Conservation (phyloP, 225 moss, liverwort and hornwort genomes). For the Straminergon stramineum region DNA sequence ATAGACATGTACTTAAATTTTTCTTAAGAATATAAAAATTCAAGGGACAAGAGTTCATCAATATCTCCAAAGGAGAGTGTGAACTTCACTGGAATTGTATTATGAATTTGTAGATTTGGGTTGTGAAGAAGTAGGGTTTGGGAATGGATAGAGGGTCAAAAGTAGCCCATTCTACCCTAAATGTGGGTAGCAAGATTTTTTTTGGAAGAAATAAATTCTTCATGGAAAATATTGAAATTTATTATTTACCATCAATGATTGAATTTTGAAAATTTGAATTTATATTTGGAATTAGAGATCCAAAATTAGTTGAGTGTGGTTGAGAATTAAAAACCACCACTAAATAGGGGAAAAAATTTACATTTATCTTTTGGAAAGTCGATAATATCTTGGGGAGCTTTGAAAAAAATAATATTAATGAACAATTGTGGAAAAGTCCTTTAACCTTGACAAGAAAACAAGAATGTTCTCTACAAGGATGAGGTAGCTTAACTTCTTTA, state of each 20-base stretch:
- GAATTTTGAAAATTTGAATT: neutral
- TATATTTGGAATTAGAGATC: fast-evolving
- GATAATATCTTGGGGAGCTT: too few relatives aligned
- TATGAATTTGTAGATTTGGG: neutral
- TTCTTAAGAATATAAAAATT: neutral
- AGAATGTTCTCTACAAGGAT: neutral
- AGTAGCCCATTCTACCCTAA: neutral
- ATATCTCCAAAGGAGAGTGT: fast-evolving
- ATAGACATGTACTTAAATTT: neutral
- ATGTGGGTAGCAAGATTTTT: too few relatives aligned
- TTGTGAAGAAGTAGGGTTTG: neutral
- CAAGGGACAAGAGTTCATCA: neutral
- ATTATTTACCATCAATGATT: neutral
- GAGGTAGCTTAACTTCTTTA: neutral
- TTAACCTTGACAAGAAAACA: neutral
- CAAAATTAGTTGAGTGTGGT: fast-evolving
- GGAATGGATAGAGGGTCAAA: neutral
- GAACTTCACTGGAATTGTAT: neutral
- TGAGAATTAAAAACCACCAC: neutral
- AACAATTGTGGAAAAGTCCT: neutral
- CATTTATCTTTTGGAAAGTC: neutral
- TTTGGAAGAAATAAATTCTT: neutral
- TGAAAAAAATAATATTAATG: neutral
- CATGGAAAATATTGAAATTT: fast-evolving
- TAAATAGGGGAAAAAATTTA: too few relatives aligned